These are phyloP conservation scores for Psilocybe azurescens DNA, from an alignment of 768 basidiomycete species.

Conservation along the genomic window DNA sequence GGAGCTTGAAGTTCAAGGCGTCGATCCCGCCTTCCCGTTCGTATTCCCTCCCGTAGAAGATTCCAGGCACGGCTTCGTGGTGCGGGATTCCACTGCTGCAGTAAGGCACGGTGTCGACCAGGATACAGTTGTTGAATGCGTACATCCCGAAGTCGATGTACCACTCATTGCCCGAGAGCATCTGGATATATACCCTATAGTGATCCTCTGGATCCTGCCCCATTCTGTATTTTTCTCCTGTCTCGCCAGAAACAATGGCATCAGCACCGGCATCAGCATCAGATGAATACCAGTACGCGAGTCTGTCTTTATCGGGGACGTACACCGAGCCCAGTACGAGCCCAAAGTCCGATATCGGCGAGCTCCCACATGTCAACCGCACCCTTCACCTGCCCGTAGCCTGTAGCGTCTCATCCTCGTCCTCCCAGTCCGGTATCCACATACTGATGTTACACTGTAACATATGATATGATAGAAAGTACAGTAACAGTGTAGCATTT, in stretches of 20 bases:
- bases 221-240: background rate
- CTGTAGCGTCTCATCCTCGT: background rate
- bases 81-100: background rate
- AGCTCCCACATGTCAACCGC: background rate
- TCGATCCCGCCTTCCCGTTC: background rate
- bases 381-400: background rate
- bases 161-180: background rate
- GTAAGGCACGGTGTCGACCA: background rate
- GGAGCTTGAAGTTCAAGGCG: background rate
- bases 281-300: background rate
- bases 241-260: too few relatives aligned
- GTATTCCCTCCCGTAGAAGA: background rate
- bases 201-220: background rate
- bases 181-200: background rate
- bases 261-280: too few relatives aligned
- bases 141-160: background rate
- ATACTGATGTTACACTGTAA: too few relatives aligned
- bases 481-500: too few relatives aligned
- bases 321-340: background rate
- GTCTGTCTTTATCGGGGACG: background rate
- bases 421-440: background rate
- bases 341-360: background rate
- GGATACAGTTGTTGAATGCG: background rate
- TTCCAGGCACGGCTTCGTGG: background rate
- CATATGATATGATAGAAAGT: too few relatives aligned